Conservation (phyloP, 495 filamentous ascomycete species). For the Mytilinidion resinicola region DNA sequence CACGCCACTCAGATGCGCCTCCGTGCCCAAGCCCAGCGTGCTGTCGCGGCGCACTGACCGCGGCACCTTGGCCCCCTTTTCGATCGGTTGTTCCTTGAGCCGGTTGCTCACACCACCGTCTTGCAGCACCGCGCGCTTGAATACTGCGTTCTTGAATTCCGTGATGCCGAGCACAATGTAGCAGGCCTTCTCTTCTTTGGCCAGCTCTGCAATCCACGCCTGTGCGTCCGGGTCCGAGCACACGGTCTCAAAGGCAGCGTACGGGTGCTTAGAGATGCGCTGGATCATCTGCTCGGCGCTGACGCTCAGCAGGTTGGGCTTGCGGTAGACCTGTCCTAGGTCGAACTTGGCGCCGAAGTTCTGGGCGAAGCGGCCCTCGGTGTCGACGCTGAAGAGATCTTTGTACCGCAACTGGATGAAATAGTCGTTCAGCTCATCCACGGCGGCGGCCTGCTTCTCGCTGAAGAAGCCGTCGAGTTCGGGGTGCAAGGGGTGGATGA, state of each 20-base stretch:
- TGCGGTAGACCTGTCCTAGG: constrained; percentile 21
- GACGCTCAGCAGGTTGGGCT: constrained; percentile 25
- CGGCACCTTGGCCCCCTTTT: constrained; percentile 24
- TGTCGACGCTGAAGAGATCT: constrained; percentile 26
- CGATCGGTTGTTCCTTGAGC: constrained; percentile 19
- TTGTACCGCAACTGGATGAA: constrained; percentile 28
- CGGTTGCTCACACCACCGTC: constrained; percentile 20
- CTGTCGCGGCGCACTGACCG: constrained; percentile 17
- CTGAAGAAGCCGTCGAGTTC: constrained; percentile 26
- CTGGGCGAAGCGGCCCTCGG: constrained; percentile 26
- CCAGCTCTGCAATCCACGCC: constrained; percentile 15
- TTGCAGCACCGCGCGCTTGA: constrained; percentile 25
- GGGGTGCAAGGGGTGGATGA: constrained; percentile 25
- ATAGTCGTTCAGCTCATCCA: constrained; percentile 30
- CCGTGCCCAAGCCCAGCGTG: constrained; percentile 15
- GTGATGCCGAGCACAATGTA: constrained; percentile 26
- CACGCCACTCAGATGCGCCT: constrained; percentile 19
- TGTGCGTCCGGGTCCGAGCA: constrained; percentile 20
- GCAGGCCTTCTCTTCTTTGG: constrained; percentile 7
- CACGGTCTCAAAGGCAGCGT: constrained; percentile 19
- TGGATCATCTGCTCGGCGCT: constrained; percentile 27
- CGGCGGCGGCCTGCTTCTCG: constrained; percentile 1
- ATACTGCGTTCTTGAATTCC: constrained; percentile 27
- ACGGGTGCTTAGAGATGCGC: constrained; percentile 12
- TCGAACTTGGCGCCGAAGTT: constrained; percentile 30